Base-by-base conservation (phyloP, 2,329 filamentous ascomycete species). In the Lizonia empirigonia region DNA sequence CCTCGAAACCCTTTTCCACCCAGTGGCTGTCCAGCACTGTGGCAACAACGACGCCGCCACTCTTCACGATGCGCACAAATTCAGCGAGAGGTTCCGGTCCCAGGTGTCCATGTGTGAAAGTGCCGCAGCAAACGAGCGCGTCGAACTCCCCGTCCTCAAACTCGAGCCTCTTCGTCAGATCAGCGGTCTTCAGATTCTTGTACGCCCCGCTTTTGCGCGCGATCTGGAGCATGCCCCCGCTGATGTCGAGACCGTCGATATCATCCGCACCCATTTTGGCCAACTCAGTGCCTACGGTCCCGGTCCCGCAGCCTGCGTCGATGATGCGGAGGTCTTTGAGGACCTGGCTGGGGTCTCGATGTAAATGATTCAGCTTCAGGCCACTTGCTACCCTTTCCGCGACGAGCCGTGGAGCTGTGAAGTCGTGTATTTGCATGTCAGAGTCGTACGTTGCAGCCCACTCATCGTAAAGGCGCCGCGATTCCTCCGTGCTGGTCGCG, bases 261-360 rank as follows among this genome's bases (percentile, higher is more conserved):
- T 72, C 68, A 29, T 72, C 71, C 3, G 75, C 76, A 2, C 78
- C 76, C 24, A 72, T 62, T 29, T 74, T 66, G 18, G 75, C 71
- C 4, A 84, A 75, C 20, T 76, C 76, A 16, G 75, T 64, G 4
- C 80, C 81, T 9, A 82, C 80, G 7, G 82, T 75, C 0, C 81
- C 81, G 0, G 80, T 83, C 4, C 81, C 81, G 50, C 81, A 83
- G n/a, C 81, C 81, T 18, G 80, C 80, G 51, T 84, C 81, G 0
- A 82, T 74, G 47, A 83, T 77, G 2, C 57, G 45, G 6, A 66
- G 62, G 15, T 65, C 58, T 16, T 65, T 51, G 8, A 62, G 33
- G 6, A 59, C 40, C 7, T 47, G 13, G 29, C 48, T 32, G 4
- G 48, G 47, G 22, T 50, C 47, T 12, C 34, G 30, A 12, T 50